Percentiles rank a stretch among this genome's conserved stretches.
These are phyloP conservation scores for Epichloe scottii DNA, from an alignment of 2,329 filamentous ascomycete species.

Conservation along the genomic window DNA sequence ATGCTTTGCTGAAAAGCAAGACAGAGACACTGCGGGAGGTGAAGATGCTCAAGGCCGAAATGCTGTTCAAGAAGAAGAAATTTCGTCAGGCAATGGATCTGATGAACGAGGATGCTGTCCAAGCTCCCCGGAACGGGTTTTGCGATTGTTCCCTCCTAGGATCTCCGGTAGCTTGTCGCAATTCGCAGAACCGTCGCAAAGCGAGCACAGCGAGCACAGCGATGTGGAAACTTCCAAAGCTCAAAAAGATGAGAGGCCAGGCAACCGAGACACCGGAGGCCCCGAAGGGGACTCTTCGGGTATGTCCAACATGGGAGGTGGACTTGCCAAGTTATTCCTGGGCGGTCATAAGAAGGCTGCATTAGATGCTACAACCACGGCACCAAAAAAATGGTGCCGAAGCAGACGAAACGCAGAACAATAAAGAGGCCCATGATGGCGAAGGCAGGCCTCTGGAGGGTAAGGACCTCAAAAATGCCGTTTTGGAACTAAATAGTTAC, in stretches of 20 bases:
- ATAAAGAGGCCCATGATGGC: slow-evolving; percentile 25
- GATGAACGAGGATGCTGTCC: slow-evolving; percentile 71
- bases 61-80: slow-evolving; percentile 68
- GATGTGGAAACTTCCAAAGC: slow-evolving; percentile 22
- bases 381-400: slow-evolving; percentile 43
- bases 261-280: slow-evolving; percentile 12
- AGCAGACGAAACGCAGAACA: slow-evolving; percentile 41
- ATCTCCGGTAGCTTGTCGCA: slow-evolving; percentile 74
- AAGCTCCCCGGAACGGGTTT: slow-evolving; percentile 83
- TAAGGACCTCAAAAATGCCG: slow-evolving; percentile 71
- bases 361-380: slow-evolving; percentile 46
- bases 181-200: slow-evolving; percentile 27
- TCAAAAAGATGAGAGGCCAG: slow-evolving; percentile 15
- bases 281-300: slow-evolving; percentile 14
- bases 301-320: slow-evolving; percentile 27
- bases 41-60: slow-evolving; percentile 83
- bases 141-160: slow-evolving; percentile 67
- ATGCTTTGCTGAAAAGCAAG: slow-evolving; percentile 79
- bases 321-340: slow-evolving; percentile 43
- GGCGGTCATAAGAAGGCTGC: slow-evolving; percentile 32
- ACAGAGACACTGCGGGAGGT: slow-evolving; percentile 66
- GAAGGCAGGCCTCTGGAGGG: slow-evolving; percentile 53
- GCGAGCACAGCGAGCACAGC: slow-evolving; percentile 33
- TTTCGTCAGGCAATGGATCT: slow-evolving; percentile 80
- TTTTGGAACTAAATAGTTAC: slow-evolving; percentile 74